Percentiles rank a stretch among this genome's conserved stretches.
Evolutionary conservation across 1,284 basidiomycete species (phyloP).

Genomic region (Macrocybe sp.): DNA sequence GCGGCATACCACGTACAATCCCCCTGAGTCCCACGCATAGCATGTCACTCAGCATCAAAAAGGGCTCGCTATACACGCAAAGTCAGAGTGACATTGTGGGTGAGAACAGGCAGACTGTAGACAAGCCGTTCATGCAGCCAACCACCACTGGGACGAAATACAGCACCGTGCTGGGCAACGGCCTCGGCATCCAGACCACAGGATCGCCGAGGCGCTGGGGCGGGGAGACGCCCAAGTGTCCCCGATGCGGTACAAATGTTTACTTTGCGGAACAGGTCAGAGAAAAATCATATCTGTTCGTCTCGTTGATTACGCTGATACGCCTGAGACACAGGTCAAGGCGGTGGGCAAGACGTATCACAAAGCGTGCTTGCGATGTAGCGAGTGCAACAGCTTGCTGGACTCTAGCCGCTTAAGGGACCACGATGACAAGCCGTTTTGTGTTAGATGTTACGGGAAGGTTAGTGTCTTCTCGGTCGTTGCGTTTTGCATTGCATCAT

Average conservation of each 20-base stretch:
- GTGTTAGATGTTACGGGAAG: constrained; percentile 69
- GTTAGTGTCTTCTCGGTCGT: constrained; percentile 28
- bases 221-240: constrained; percentile 28
- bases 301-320: background rate
- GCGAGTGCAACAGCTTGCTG: constrained; percentile 57
- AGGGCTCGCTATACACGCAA: background rate
- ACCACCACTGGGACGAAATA: constrained; percentile 19
- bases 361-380: constrained; percentile 69
- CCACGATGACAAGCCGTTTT: constrained; percentile 66
- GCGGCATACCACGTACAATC: constrained; percentile 29
- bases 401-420: constrained; percentile 69
- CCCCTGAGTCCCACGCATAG: constrained; percentile 22
- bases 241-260: constrained; percentile 32
- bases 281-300: background rate
- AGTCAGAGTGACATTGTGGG: background rate
- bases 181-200: constrained; percentile 19
- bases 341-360: constrained; percentile 74
- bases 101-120: background rate
- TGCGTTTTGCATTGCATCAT: background rate
- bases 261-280: constrained; percentile 38
- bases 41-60: constrained; percentile 5
- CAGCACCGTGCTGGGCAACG: constrained; percentile 13
- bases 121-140: constrained; percentile 12
- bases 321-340: constrained; percentile 48
- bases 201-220: constrained; percentile 31